phyloP scores from a whole-genome alignment of 805 yeast genomes.

The Nakazawaea ishiwadae region DNA sequence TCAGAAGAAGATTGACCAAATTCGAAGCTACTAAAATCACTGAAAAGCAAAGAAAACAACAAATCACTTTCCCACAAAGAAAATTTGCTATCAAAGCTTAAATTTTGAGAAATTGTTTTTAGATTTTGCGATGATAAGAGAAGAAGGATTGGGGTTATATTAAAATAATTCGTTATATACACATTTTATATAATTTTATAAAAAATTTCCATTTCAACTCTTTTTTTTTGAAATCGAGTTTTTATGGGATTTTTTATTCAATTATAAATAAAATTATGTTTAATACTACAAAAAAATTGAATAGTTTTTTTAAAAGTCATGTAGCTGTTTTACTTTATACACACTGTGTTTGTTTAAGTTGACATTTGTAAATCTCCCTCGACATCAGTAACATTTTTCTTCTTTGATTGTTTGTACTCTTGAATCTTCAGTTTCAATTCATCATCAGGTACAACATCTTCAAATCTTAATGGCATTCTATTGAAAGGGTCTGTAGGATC shows the following conservation, averaged over 20 bases:
- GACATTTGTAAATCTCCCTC: not conserved
- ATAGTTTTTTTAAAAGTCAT: too few species aligned
- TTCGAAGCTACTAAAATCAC: constrained; percentile 79
- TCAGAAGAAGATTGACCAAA: constrained; percentile 93
- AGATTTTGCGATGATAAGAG: not conserved
- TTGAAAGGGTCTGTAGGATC: constrained; percentile 98
- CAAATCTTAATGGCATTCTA: constrained; percentile 83
- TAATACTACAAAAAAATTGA: too few species aligned
- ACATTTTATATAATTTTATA: too few species aligned
- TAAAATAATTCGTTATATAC: too few species aligned
- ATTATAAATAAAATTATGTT: too few species aligned
- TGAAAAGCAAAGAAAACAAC: constrained; percentile 86
- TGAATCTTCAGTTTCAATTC: constrained; percentile 62
- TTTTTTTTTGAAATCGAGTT: too few species aligned
- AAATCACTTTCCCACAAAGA: constrained; percentile 96
- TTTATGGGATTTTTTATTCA: too few species aligned
- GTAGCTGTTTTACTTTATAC: too few species aligned
- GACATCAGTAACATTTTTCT: constrained; percentile 18
- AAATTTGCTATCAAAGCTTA: constrained; percentile 98
- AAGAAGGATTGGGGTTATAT: not conserved
- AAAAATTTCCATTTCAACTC: too few species aligned
- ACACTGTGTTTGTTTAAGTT: too few species aligned
- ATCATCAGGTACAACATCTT: constrained; percentile 77
- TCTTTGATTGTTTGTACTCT: constrained; percentile 47
- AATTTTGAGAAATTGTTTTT: constrained; percentile 20